Conservation (phyloP, 306 rosid species). For the Vicia faba region DNA sequence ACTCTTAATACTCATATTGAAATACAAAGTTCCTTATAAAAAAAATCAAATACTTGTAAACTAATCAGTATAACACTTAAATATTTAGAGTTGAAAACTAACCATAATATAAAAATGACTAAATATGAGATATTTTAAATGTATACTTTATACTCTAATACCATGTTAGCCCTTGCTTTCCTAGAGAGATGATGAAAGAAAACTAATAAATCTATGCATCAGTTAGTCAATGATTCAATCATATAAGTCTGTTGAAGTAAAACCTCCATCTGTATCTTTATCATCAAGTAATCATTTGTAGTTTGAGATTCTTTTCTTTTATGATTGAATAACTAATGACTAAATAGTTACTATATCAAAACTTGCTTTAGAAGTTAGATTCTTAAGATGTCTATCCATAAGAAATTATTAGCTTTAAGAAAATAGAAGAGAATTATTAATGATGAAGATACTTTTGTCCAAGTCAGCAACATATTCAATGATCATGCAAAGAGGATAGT, state of each 20-base stretch:
- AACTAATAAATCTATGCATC: too few species aligned
- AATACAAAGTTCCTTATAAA: too few species aligned
- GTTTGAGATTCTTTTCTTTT: constrained; percentile 32
- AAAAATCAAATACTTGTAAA: too few species aligned
- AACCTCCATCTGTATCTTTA: constrained; percentile 13
- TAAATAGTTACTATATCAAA: constrained; percentile 9
- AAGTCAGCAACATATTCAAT: constrained; percentile 43
- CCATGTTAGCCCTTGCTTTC: too few species aligned
- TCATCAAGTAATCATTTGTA: constrained; percentile 32
- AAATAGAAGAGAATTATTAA: constrained; percentile 7
- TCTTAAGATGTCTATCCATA: constrained; percentile 1
- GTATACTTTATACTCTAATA: too few species aligned
- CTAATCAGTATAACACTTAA: too few species aligned
- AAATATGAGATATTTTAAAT: too few species aligned
- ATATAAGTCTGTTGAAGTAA: constrained; percentile 13
- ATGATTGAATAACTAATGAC: constrained; percentile 28
- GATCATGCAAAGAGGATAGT: constrained; percentile 28
- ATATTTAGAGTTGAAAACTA: too few species aligned
- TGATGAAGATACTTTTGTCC: constrained; percentile 3
- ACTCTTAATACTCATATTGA: too few species aligned
- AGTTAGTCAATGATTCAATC: constrained; percentile 23
- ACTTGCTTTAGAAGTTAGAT: constrained; percentile 34
- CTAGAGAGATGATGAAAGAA: too few species aligned
- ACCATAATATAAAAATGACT: too few species aligned
- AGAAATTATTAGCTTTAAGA: constrained; percentile 26